phyloP scores from a whole-genome alignment of 148 eudicot genomes.

The Silene conica region DNA sequence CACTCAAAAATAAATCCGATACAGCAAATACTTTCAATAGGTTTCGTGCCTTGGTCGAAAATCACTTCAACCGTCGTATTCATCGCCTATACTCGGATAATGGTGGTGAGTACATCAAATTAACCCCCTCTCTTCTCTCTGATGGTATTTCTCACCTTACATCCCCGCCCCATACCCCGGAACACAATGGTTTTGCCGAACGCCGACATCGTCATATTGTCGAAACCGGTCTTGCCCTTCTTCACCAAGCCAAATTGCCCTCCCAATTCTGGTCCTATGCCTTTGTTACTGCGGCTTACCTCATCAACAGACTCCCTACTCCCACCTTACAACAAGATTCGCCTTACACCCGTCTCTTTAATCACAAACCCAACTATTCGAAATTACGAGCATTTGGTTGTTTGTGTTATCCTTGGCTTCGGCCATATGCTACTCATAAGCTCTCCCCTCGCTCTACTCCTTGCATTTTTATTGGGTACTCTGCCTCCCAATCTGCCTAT shows the following conservation, averaged over 20 bases:
- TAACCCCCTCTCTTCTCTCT: not conserved
- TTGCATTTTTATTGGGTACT: too few species aligned
- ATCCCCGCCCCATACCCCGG: not conserved
- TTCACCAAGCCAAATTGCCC: not conserved
- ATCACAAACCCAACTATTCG: not conserved
- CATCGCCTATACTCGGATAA: not conserved
- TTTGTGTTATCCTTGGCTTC: not conserved
- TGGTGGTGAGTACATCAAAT: not conserved
- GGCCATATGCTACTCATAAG: not conserved
- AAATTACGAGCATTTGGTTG: not conserved
- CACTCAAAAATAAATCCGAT: too few species aligned
- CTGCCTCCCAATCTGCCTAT: too few species aligned
- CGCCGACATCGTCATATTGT: not conserved
- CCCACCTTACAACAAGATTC: not conserved
- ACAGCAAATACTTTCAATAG: too few species aligned
- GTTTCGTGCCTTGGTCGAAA: too few species aligned
- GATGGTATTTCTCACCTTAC: constrained; percentile 2
- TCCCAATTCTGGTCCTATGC: not conserved
- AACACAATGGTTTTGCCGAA: not conserved
- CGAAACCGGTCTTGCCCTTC: not conserved
- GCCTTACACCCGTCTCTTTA: not conserved
- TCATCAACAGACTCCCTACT: constrained; percentile 1
- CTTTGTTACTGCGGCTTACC: not conserved
- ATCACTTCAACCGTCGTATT: not conserved
- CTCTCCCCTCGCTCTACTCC: too few species aligned